These are phyloP conservation scores for Cryptosporidium xiaoi DNA, from an alignment of 169 alveolate genomes.

Conservation along the genomic window DNA sequence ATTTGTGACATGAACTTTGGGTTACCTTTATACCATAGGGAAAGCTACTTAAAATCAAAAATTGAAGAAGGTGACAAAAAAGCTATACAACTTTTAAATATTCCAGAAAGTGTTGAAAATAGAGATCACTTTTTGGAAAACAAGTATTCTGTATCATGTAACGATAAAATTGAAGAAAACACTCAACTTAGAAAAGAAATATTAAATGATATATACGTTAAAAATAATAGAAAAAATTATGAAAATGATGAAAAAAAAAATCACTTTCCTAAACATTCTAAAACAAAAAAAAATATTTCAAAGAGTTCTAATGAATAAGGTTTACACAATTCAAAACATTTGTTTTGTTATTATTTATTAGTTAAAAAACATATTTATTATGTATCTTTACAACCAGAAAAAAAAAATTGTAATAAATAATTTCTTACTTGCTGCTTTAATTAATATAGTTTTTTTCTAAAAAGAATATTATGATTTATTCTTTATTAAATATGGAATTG, in stretches of 20 bases:
- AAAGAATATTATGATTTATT: too few species aligned
- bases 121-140: conserved; percentile 78
- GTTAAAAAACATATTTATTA: too few species aligned
- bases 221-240: not conserved
- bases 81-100: conserved; percentile 74
- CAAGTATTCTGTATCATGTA: conserved; percentile 8
- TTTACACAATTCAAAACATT: too few species aligned
- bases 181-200: conserved; percentile 24
- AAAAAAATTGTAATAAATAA: too few species aligned
- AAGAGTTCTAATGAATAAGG: too few species aligned
- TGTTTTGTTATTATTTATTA: too few species aligned
- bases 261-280: not conserved
- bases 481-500: too few species aligned
- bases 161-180: conserved; percentile 10
- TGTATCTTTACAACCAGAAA: too few species aligned
- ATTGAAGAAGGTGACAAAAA: conserved; percentile 77
- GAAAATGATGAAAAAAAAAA: not conserved
- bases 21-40: conserved; percentile 95
- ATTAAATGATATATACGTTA: conserved; percentile 14
- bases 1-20: conserved; percentile 97
- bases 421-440: too few species aligned
- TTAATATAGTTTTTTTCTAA: too few species aligned
- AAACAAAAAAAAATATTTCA: too few species aligned
- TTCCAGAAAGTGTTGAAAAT: conserved; percentile 83
- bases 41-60: conserved; percentile 83